Evolutionary conservation across 805 yeast species (phyloP), one percentile per base, ranked within the genome.

Genomic region (Metschnikowia proteae): DNA sequence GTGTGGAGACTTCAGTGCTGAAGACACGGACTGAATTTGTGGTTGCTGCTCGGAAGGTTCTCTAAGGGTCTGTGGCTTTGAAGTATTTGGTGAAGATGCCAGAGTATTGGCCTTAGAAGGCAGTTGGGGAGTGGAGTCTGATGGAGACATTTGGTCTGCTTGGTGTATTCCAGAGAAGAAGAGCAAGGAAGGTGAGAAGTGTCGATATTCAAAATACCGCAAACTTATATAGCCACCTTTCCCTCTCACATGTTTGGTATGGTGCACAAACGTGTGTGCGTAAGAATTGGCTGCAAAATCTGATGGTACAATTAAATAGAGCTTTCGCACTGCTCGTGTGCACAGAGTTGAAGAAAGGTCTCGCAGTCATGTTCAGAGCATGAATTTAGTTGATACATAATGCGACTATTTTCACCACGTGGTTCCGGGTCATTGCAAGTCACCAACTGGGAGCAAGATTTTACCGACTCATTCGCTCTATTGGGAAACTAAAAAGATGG

Each of bases 71-170:
- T 10, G 43, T 3, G 34, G 22, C 32, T 32, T 41, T 17, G 44
- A n/a, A 11, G n/a, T 23, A 23, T 42, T 42, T 11, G 45, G 45
- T 5, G 45, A 42, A 27, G 45, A 22, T 3, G 45, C 38, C 26
- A 27, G 33, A 10, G 45, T 33, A 27, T 6, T 34, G 45, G 45
- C 9, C 32, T 25, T 34, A 6, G 38, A 26, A 26, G 45, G 37
- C 38, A 33, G 45, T 34, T 42, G 45, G 31, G 37, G 32, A 27
- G 26, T 34, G 32, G 38, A 5, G 30, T 42, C 45, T 42, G 45
- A 27, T 31, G 45, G 38, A 33, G 38, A 29, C 45, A 42, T 42
- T 23, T 31, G 25, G 17, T 25, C 38, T 30, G 17, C 45, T 33
- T 30, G 29, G 36, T 30, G 2, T 17, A 23, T 11, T 3, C 22